phyloP scores from a whole-genome alignment of 257 asterid species.

The Solanum clarkiae region DNA sequence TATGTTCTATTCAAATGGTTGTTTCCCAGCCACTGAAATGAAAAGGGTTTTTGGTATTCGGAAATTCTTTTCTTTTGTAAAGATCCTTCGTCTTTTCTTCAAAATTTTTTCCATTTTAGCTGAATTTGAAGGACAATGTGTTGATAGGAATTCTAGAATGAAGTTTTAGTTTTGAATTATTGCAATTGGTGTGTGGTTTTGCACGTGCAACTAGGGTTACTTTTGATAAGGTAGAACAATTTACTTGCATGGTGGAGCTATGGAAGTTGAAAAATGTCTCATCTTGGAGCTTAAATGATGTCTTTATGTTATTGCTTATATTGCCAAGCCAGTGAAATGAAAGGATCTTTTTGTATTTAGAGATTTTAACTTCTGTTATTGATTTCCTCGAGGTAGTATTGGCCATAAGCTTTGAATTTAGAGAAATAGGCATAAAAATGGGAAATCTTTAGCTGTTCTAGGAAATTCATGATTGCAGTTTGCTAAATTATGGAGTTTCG shows the following conservation, averaged over 20 bases:
- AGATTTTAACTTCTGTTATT: background rate
- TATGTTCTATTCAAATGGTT: too few relatives aligned
- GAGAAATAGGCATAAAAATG: background rate
- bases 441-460: background rate
- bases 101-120: background rate
- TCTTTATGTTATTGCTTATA: background rate
- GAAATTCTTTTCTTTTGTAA: background rate
- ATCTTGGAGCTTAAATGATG: background rate
- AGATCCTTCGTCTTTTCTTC: background rate
- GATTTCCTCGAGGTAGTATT: background rate
- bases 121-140: background rate
- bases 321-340: background rate
- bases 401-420: background rate
- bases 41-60: background rate
- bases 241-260: background rate
- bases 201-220: background rate
- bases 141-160: background rate
- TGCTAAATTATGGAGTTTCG: background rate
- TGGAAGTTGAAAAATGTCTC: background rate
- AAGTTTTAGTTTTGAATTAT: background rate
- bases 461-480: background rate
- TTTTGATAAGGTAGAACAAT: background rate
- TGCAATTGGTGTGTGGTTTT: background rate
- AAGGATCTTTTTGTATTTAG: background rate
- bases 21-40: background rate